Evolutionary conservation across 345 rosid genomes (phyloP), one percentile per base, ranked within the genome.

Genomic region (Pistacia integerrima): DNA sequence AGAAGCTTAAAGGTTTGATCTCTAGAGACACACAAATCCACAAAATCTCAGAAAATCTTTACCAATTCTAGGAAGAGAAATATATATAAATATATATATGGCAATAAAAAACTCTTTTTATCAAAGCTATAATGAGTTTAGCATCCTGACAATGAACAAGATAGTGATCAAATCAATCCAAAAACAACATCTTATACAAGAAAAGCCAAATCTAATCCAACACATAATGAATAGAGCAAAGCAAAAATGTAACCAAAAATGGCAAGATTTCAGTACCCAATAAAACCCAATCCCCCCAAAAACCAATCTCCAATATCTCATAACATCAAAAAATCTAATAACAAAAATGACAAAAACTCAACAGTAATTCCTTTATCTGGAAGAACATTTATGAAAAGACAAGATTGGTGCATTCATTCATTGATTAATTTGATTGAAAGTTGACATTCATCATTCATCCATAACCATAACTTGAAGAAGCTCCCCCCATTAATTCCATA

Each of bases 391-490:
- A 74, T 51, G 52, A 1, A 63, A 64, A 38, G 48, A 63, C 60
- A 64, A 48, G 65, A 71, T 71, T 70, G 64, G 52, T 36, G 11
- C 5, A 56, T 10, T 25, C 8, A 69, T 70, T 36, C 14, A 70
- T 70, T 22, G 51, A 58, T 41, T 41, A 38, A 72, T 72, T 49
- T 41, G 56, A 72, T 72, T 49, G 14, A 62, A 73, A 58, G 30
- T 52, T 36, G 51, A 74, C 38, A 48, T 17, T 64, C 38, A 54
- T 69, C 44, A 28, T 48, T 36, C 54, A 49, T 49, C 46, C 57
- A 54, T 54, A 54, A 16, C 57, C 57, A 54, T 54, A 12, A 22
- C 57, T 54, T 54, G 57, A 54, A 51, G 3, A 22, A 22, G 22
- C 17, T 51, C 30, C 38, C 38, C 59, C 18, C 22, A 4, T 51